Evolutionary conservation across 164 flowering plant species (phyloP).

Genomic region (Aristolochia contorta): DNA sequence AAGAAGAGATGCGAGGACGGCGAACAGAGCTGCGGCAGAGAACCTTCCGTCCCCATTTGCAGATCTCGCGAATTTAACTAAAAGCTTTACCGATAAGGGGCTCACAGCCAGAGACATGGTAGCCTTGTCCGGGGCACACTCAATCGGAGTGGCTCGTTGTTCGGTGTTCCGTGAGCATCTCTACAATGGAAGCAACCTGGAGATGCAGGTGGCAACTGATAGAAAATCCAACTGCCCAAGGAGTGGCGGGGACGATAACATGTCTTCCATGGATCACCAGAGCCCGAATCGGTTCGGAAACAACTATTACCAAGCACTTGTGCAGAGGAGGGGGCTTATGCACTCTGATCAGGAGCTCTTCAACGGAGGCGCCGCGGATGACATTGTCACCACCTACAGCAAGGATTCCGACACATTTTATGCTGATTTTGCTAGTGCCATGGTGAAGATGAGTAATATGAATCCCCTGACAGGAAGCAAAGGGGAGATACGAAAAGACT

Average conservation of each 20-base stretch:
- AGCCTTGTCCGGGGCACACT: slow-evolving; percentile 23
- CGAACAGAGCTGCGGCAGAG: slow-evolving; percentile 16
- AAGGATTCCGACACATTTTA: slow-evolving; percentile 13
- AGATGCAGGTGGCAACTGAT: slow-evolving; percentile 13
- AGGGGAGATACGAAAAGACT: slow-evolving; percentile 23
- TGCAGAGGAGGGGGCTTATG: slow-evolving; percentile 20
- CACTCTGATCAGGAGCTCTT: slow-evolving; percentile 27
- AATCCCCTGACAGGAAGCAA: slow-evolving; percentile 13
- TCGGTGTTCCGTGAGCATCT: slow-evolving; percentile 12
- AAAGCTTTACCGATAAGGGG: slow-evolving; percentile 17
- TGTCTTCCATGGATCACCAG: slow-evolving; percentile 19
- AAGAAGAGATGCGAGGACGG: slow-evolving; percentile 25
- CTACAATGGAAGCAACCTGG: slow-evolving; percentile 23
- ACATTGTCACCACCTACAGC: slow-evolving; percentile 16
- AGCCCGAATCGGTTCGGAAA: slow-evolving; percentile 24
- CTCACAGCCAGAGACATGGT: slow-evolving; percentile 27
- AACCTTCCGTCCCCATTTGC: slow-evolving; percentile 21
- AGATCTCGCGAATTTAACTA: slow-evolving; percentile 13
- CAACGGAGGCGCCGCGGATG: slow-evolving; percentile 25
- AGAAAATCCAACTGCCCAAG: slow-evolving; percentile 20
- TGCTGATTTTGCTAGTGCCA: slow-evolving; percentile 22
- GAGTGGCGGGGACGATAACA: slow-evolving; percentile 20
- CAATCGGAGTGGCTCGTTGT: slow-evolving; percentile 21
- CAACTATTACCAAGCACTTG: slow-evolving; percentile 21
- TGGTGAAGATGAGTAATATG: slow-evolving; percentile 24